These are phyloP conservation scores for Exutisphaerella laricina DNA, from an alignment of 2,329 filamentous ascomycete species.

Conservation along the genomic window DNA sequence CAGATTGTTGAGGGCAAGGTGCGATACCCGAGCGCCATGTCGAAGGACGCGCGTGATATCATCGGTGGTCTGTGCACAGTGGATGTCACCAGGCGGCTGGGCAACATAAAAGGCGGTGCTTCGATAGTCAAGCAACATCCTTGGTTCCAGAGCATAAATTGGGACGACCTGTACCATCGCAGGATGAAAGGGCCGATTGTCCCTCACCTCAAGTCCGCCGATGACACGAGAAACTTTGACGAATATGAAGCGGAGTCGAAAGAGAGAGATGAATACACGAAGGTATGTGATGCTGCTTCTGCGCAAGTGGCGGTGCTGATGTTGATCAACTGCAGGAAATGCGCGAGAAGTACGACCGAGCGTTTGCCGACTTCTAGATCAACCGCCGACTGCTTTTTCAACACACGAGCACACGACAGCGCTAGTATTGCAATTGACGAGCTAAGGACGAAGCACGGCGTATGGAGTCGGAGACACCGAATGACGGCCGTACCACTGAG, in stretches of 20 bases:
- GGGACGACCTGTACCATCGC: constrained; percentile 64
- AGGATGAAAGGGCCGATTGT: constrained; percentile 65
- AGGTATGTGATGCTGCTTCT: constrained; percentile 29
- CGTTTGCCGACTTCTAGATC: constrained; percentile 63
- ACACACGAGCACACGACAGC: constrained; percentile 6
- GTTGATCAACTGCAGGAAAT: constrained; percentile 53
- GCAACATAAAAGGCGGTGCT: constrained; percentile 72
- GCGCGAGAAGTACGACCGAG: constrained; percentile 61
- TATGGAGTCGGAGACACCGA: constrained; percentile 10
- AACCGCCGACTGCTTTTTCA: constrained; percentile 4
- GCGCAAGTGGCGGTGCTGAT: not conserved
- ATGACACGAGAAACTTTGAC: constrained; percentile 77
- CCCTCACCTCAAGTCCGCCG: constrained; percentile 65
- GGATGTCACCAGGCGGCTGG: constrained; percentile 69
- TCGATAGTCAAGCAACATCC: constrained; percentile 66
- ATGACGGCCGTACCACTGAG: too few relatives aligned
- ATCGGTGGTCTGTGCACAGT: constrained; percentile 72
- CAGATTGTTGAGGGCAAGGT: constrained; percentile 74
- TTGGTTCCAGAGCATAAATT: constrained; percentile 68
- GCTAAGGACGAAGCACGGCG: constrained; percentile 16
- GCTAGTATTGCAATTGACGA: constrained; percentile 15
- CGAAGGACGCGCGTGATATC: constrained; percentile 64
- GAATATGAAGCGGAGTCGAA: constrained; percentile 72
- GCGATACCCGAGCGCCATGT: constrained; percentile 64
- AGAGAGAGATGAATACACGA: constrained; percentile 60